Base-by-base conservation (phyloP, 1,139 yeast species). In the Saccharomycopsis hybrid region DNA sequence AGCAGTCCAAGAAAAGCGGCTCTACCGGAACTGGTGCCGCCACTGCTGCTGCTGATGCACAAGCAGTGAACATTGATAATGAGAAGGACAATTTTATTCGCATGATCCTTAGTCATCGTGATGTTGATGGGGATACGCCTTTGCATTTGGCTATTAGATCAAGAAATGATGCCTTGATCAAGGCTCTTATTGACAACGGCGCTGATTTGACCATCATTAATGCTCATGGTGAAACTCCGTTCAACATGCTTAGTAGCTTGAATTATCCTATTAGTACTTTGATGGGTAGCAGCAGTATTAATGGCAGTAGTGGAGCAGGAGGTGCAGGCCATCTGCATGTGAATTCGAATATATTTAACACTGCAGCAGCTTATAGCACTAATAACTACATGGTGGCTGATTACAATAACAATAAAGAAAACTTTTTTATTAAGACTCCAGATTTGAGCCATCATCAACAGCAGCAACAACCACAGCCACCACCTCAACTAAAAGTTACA, bases 41-140 rank as follows among this genome's bases (percentile, higher is more conserved):
- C 7, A 29, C 33, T 28, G 37, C 35, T 30, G 13, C 44, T 9
- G 30, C 40, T 4, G 37, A 44, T 5, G 8, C 18, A 8, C 36
- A 43, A n/a, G 38, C 44, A 11, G 30, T 44, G 25, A 35, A 27
- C 31, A 50, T 47, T 24, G 51, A 50, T 8, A 43, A 40, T 13
- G 49, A 50, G 28, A 66, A 66, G 48, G 61, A 60, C 49, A 74
- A 80, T 51, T 65, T 84, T 54, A 64, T 83, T 54, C 74, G 72
- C 51, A 80, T 81, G 59, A 80, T 84, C 37, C 64, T 84, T 41
- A 82, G 82, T 58, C 88, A 81, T 61, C 83, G 77, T 57, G 92
- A 84, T 64, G 74, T 73, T 11, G 72, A 77, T 54, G 89, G 90
- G 4, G 82, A 82, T 56, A 81, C 89, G 0, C 81, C 85, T 35